Evolutionary conservation across 2,329 filamentous ascomycete genomes (phyloP).

Genomic region (Colletotrichum spinosum): DNA sequence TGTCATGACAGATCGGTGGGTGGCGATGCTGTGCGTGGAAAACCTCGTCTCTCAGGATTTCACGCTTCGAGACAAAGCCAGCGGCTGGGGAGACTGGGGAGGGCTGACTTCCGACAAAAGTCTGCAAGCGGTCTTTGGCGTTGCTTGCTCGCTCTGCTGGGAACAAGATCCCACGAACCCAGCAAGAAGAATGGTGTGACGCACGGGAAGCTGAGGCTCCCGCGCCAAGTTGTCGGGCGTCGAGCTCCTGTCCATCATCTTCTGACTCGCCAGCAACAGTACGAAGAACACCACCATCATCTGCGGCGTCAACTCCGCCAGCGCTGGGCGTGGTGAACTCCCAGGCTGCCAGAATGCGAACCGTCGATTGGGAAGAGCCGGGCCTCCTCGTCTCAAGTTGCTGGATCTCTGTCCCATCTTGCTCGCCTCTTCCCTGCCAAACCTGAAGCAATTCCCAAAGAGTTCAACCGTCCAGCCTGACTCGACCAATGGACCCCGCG

Average conservation of each 20-base stretch:
- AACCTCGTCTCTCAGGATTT: neutral
- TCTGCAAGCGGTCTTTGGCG: neutral
- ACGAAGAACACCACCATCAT: neutral
- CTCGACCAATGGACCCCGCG: slow-evolving; percentile 16
- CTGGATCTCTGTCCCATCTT: slow-evolving; percentile 29
- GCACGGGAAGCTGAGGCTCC: slow-evolving; percentile 6
- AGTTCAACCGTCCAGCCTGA: slow-evolving; percentile 2
- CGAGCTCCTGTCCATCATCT: neutral
- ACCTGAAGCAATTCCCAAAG: slow-evolving; percentile 3
- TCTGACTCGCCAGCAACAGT: slow-evolving; percentile 21
- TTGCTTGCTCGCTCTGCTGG: neutral
- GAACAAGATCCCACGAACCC: neutral
- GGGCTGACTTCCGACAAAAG: neutral
- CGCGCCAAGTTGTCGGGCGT: slow-evolving; percentile 4
- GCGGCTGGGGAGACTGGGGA: neutral
- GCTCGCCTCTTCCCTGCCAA: slow-evolving; percentile 19
- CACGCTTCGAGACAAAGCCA: no score
- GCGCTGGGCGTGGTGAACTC: no score
- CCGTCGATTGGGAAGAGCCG: slow-evolving; percentile 7
- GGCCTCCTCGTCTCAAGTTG: slow-evolving; percentile 26
- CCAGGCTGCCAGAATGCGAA: slow-evolving; percentile 2
- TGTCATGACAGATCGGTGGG: slow-evolving; percentile 13
- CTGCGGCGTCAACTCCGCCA: no score
- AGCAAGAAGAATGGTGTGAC: neutral
- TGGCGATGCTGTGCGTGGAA: slow-evolving; percentile 9